Conservation (phyloP, 2,329 filamentous ascomycete genomes). For the Domatiomyces catenatus region DNA sequence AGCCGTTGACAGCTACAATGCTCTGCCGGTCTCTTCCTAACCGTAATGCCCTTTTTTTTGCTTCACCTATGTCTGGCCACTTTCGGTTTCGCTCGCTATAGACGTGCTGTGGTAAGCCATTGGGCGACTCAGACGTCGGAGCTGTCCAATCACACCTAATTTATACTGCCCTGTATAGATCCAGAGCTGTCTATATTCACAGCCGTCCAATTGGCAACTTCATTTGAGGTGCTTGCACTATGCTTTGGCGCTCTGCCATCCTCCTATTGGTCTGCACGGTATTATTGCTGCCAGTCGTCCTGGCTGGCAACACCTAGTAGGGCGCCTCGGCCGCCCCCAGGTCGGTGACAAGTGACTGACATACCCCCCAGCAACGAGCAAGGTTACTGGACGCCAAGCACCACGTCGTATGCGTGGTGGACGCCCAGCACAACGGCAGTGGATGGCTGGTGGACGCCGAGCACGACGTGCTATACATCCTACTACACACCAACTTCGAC, state of each 20-base stretch:
- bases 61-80: background rate
- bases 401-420: background rate
- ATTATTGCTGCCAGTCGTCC: background rate
- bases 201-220: no score
- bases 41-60: no score
- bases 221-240: background rate
- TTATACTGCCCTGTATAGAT: background rate
- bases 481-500: constrained; percentile 10
- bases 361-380: constrained; percentile 4
- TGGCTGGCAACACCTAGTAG: background rate
- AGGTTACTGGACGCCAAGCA: constrained; percentile 7
- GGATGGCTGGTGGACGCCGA: constrained; percentile 8
- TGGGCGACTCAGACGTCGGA: background rate
- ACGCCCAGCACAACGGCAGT: constrained; percentile 1
- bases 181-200: no score
- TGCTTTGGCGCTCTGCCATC: background rate
- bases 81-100: background rate
- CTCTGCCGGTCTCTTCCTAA: no score
- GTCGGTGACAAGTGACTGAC: background rate
- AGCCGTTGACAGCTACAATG: no score
- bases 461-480: constrained; percentile 12
- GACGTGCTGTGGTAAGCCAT: background rate
- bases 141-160: background rate
- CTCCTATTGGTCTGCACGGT: background rate
- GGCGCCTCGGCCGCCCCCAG: background rate